phyloP scores from a whole-genome alignment of 2,329 filamentous ascomycete species.

The Paecilomyces sp. region DNA sequence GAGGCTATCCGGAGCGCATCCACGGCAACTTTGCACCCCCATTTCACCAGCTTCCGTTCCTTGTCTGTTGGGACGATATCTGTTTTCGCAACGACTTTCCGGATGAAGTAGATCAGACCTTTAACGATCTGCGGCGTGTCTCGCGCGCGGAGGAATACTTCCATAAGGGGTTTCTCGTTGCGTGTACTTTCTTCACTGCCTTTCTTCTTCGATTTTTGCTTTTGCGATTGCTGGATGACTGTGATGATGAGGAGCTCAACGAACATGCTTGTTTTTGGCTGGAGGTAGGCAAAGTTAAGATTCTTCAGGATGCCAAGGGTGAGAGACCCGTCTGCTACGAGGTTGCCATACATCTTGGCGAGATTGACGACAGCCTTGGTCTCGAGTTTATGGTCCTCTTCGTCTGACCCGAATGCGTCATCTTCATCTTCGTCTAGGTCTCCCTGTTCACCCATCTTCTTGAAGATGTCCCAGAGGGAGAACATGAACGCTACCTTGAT shows the following conservation, averaged over 20 bases:
- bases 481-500: slow-evolving; percentile 83
- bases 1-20: slow-evolving; percentile 33
- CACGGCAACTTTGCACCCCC: slow-evolving; percentile 36
- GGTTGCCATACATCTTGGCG: slow-evolving; percentile 57
- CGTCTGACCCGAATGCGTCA: slow-evolving; percentile 37
- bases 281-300: slow-evolving; percentile 71
- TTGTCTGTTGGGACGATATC: slow-evolving; percentile 44
- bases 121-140: slow-evolving; percentile 62
- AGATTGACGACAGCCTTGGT: slow-evolving; percentile 59
- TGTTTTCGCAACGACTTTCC: slow-evolving; percentile 64
- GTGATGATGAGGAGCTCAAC: slow-evolving; percentile 74
- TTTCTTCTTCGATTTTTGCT: slow-evolving; percentile 13
- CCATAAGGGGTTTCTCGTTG: slow-evolving; percentile 54
- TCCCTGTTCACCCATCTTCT: slow-evolving; percentile 68
- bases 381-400: slow-evolving; percentile 47
- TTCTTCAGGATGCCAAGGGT: slow-evolving; percentile 52
- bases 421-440: slow-evolving; percentile 57
- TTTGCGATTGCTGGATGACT: slow-evolving; percentile 60
- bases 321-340: slow-evolving; percentile 55
- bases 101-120: slow-evolving; percentile 72
- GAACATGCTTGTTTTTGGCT: slow-evolving; percentile 68
- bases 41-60: slow-evolving; percentile 46
- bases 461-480: slow-evolving; percentile 78
- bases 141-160: slow-evolving; percentile 59
- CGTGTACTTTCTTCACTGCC: slow-evolving; percentile 25